Evolutionary conservation across 208 protist genomes (phyloP).

Genomic region (Perkinsela sp.): DNA sequence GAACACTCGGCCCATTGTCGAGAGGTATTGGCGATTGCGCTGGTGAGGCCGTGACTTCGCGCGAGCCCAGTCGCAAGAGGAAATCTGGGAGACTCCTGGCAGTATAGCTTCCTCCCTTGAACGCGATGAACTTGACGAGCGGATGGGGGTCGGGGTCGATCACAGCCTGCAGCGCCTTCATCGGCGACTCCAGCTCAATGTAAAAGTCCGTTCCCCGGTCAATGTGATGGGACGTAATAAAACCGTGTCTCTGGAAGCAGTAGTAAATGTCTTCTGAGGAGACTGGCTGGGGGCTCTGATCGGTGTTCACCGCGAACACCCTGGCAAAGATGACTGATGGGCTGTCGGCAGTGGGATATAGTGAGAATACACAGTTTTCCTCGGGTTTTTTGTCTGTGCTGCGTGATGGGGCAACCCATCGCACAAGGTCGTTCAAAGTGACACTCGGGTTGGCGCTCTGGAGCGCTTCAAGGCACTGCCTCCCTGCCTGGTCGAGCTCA

Average conservation of each 20-base stretch:
- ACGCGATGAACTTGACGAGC: neutral
- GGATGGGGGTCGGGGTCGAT: neutral
- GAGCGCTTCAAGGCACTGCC: no score
- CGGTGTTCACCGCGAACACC: neutral
- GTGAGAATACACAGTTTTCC: neutral
- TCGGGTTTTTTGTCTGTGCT: no score
- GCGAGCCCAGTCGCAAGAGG: neutral
- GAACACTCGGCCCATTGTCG: neutral
- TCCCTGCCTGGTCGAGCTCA: no score
- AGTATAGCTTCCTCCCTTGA: neutral
- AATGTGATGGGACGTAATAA: neutral
- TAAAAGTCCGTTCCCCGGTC: neutral
- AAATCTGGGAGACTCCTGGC: neutral
- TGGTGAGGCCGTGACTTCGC: no score
- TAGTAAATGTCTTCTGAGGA: neutral
- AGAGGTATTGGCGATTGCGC: neutral
- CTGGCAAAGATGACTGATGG: neutral
- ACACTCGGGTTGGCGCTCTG: no score
- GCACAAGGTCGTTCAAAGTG: no score
- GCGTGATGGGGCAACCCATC: no score
- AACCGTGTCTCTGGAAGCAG: neutral
- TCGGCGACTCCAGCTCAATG: neutral
- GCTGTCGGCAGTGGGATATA: neutral
- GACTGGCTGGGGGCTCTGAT: neutral
- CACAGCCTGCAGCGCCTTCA: neutral